phyloP scores from a whole-genome alignment of 2,329 filamentous ascomycete genomes.

The Penicillium freii region DNA sequence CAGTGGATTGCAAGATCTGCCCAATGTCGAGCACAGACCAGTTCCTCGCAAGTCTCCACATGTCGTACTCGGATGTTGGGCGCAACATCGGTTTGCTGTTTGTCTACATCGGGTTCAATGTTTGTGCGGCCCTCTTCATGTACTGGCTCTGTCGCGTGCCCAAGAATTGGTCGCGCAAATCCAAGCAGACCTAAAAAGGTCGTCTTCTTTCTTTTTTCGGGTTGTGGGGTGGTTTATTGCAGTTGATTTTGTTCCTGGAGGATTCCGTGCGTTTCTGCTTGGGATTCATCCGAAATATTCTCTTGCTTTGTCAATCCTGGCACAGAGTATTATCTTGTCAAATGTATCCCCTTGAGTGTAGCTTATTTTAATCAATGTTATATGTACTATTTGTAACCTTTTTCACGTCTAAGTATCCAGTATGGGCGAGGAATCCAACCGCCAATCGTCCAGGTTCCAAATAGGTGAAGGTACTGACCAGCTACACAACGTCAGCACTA shows the following conservation, averaged over 20 bases:
- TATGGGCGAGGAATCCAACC: neutral
- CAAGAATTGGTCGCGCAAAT: conserved; percentile 45
- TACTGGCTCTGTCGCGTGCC: conserved; percentile 58
- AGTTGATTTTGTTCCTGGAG: neutral
- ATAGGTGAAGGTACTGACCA: too few relatives aligned
- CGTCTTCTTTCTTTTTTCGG: neutral
- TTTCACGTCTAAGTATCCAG: neutral
- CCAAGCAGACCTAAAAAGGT: conserved; percentile 33
- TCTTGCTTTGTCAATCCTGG: neutral
- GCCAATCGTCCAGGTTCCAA: too few relatives aligned
- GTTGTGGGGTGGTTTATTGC: neutral
- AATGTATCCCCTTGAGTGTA: neutral
- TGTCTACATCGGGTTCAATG: conserved; percentile 54
- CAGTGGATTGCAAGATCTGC: conserved; percentile 57
- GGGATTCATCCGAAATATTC: neutral
- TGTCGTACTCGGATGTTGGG: conserved; percentile 49
- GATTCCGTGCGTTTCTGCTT: neutral
- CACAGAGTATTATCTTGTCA: neutral
- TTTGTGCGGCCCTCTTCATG: conserved; percentile 48
- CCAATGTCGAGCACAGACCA: conserved; percentile 44
- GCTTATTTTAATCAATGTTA: neutral
- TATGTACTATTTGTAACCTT: neutral
- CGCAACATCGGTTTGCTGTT: conserved; percentile 57
- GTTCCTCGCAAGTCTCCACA: conserved; percentile 50
- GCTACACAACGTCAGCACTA: too few relatives aligned